These are phyloP conservation scores for Podaxis sp. DNA, from an alignment of 768 basidiomycete species.

Conservation along the genomic window DNA sequence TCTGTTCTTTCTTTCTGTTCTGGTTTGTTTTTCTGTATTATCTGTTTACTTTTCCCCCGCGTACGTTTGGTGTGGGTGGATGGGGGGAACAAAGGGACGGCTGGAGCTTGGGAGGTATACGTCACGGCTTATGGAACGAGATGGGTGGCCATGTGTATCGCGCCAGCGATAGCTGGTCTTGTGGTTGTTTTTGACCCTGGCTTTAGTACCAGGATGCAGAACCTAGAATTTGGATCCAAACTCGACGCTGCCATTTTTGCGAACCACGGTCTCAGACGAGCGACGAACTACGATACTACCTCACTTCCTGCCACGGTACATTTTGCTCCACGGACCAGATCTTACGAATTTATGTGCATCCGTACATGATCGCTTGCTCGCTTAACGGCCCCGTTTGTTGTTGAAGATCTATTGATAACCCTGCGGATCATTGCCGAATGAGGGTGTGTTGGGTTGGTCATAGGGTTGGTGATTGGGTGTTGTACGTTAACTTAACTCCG, in stretches of 20 bases:
- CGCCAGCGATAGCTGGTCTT: neutral
- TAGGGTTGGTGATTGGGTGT: neutral
- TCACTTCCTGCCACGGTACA: neutral
- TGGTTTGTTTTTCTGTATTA: neutral
- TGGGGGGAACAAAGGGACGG: neutral
- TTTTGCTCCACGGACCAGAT: neutral
- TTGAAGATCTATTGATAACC: neutral
- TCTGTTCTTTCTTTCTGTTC: neutral
- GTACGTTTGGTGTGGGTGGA: neutral
- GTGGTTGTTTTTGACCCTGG: neutral
- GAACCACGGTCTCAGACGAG: neutral
- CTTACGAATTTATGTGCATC: too few relatives aligned
- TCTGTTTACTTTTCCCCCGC: neutral
- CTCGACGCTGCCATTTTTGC: neutral
- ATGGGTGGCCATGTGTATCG: neutral
- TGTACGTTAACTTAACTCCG: neutral
- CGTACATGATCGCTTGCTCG: too few relatives aligned
- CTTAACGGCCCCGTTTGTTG: neutral
- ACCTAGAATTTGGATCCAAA: neutral
- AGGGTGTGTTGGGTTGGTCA: neutral
- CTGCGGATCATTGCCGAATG: slow-evolving; percentile 7
- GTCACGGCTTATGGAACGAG: neutral
- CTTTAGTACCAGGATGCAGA: neutral
- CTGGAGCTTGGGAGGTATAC: neutral
- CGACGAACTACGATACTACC: neutral